Evolutionary conservation across 202 grass and related monocot species (phyloP), one percentile per base, ranked within the genome.

Genomic region (Panicum hallii): DNA sequence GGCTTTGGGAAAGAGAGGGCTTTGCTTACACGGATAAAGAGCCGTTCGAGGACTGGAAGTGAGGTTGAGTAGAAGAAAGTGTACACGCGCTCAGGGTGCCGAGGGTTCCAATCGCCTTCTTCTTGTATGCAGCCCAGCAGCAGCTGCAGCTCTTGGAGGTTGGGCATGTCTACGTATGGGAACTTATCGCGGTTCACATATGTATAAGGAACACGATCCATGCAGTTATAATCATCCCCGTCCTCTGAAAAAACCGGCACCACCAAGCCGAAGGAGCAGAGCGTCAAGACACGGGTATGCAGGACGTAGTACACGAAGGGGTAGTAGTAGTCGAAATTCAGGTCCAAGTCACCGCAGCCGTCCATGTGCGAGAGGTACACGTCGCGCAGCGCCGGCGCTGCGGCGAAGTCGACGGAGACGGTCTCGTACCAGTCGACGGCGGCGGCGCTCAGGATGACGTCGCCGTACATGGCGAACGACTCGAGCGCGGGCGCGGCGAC

Each of bases 391-490:
- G 46, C 62, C 32, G 86, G 79, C 32, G 81, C 11, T 11, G 58
- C 23, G 58, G 0, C 11, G 23, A 62, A 30, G 58, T 30, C 58
- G 58, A 62, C 23, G 23, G 4, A 23, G 23, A 62, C 11, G 11
- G 26, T 5, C 22, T 62, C 11, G 58, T 0, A 5, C 3, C 45
- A 9, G 57, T 26, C 13, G 42, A 26, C 11, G 58, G 23, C 11
- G 42, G 58, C 11, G 58, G 23, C 11, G 58, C 46, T 6, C 4
- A 32, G 6, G 23, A n/a, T 7, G 17, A 12, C 53, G 26, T 28
- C 4, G 36, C 79, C 88, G 50, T 86, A 81, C 56, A 78, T 84
- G 15, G 70, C 8, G 70, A 95, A 79, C 4, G 88, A 92, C 63
- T 88, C 84, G 14, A 95, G 88, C 54, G 45, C 50, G 0, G 85